These are phyloP conservation scores for Stagonosporopsis rhizophila DNA, from an alignment of 2,329 filamentous ascomycete species.

Conservation along the genomic window DNA sequence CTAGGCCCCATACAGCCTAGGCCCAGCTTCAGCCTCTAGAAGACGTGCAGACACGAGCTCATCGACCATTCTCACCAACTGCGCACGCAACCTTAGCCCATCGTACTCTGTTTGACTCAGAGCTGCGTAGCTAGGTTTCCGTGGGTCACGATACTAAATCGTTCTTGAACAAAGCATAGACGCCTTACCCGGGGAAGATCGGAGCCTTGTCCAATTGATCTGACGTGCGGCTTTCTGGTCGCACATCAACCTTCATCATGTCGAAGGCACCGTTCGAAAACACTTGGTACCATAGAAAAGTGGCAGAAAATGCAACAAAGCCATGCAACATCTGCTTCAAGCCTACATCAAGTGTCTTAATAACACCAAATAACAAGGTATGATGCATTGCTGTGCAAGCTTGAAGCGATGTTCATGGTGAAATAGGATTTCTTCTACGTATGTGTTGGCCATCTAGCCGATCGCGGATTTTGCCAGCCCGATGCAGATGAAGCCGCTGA, in stretches of 20 bases:
- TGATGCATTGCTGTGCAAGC: conserved; percentile 1
- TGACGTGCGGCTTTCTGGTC: not conserved
- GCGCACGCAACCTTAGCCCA: not conserved
- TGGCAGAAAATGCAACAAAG: conserved; percentile 83
- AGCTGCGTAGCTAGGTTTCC: not conserved
- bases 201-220: not conserved
- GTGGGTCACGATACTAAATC: not conserved
- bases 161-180: not conserved
- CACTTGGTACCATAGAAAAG: conserved; percentile 82
- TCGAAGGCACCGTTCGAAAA: conserved; percentile 64
- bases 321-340: conserved; percentile 93
- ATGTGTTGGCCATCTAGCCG: conserved; percentile 82
- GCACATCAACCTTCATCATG: not conserved
- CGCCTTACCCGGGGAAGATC: not conserved
- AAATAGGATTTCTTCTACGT: conserved; percentile 87
- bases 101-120: not conserved
- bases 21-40: not conserved
- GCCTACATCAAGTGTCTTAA: conserved; percentile 82
- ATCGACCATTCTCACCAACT: not conserved
- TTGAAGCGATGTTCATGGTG: conserved; percentile 3
- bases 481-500: conserved; percentile 73
- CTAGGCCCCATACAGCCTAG: conserved; percentile 5
- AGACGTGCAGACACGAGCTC: not conserved
- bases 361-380: conserved; percentile 90
- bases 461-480: conserved; percentile 77